Conservation (phyloP, 352 stramenopile species). For the Elongisporangium anandrum region DNA sequence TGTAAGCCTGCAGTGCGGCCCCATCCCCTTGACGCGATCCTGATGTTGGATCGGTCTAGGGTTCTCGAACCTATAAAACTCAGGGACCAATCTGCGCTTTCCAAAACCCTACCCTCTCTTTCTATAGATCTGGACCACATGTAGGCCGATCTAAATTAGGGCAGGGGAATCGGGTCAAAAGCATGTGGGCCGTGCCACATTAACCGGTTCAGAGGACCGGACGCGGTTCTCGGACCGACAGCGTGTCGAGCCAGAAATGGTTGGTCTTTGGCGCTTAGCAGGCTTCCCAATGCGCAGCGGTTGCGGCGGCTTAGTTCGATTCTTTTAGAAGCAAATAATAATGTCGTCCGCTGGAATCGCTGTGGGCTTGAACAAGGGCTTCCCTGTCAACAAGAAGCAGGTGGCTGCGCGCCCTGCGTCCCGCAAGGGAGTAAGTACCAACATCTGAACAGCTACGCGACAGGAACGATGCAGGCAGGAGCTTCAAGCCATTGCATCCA, state of each 20-base stretch:
- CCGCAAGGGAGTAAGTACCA: constrained; percentile 88
- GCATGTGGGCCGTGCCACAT: not conserved
- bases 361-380: constrained; percentile 91
- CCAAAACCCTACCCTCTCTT: not conserved
- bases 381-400: constrained; percentile 90
- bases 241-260: constrained; percentile 14
- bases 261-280: constrained; percentile 11
- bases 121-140: not conserved
- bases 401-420: constrained; percentile 79
- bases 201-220: constrained; percentile 8
- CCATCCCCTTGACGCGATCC: not conserved
- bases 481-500: not conserved
- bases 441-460: constrained; percentile 3
- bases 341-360: constrained; percentile 91
- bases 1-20: no score
- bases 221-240: constrained; percentile 5
- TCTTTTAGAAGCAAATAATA: constrained; percentile 87
- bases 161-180: no score
- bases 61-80: not conserved
- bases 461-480: constrained; percentile 2
- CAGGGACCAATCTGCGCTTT: not conserved
- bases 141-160: not conserved
- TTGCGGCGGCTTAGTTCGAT: constrained; percentile 54
- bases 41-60: not conserved
- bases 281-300: constrained; percentile 5